Evolutionary conservation across 352 stramenopile genomes (phyloP), one percentile per base, ranked within the genome.

Genomic region (Phytophthora nicotianae): DNA sequence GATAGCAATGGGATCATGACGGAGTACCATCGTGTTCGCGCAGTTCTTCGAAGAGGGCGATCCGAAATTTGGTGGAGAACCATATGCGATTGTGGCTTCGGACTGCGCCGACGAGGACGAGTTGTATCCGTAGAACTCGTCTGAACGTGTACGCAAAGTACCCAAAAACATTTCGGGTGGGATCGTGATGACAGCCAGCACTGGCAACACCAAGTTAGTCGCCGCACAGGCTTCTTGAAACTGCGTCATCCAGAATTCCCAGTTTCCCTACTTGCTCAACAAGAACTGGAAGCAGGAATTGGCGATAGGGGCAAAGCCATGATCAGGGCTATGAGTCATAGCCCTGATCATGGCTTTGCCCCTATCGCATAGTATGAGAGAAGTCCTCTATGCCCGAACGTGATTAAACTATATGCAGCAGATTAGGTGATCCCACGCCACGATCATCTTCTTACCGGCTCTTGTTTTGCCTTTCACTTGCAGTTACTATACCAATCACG

Each of bases 41-140:
- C 59, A 66, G 33, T 37, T 72, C 0, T 59, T 75, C 54, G 40
- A 65, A 13, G 13, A 35, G 29, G 53, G 21, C 3, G 58, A 60
- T 37, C 7, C 33, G 10, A 20, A 19, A 2, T 58, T 66, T 21
- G 49, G 37, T 11, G 64, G 58, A 2, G 45, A 75, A 2, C 29
- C 29, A 13, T 35, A 9, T 9, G 29, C 29, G 2, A 13, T 29
- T 29, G 24, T 29, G 24, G 24, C 24, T 3, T 7, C 55, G 3
- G 65, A 78, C 32, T 76, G 50, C 50, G 57, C 72, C 14, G 61
- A 81, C n/a, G 42, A 70, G 33, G 56, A 70, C 50, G 56, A 65
- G 6, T 19, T 61, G 1, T 65, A 70, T 50, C 69, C 72, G 24
- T 81, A 70, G 20, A 29, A 10, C 2, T 5, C 61, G 5, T 47